phyloP scores from a whole-genome alignment of 305 asterid species.

The Galium porrigens region DNA sequence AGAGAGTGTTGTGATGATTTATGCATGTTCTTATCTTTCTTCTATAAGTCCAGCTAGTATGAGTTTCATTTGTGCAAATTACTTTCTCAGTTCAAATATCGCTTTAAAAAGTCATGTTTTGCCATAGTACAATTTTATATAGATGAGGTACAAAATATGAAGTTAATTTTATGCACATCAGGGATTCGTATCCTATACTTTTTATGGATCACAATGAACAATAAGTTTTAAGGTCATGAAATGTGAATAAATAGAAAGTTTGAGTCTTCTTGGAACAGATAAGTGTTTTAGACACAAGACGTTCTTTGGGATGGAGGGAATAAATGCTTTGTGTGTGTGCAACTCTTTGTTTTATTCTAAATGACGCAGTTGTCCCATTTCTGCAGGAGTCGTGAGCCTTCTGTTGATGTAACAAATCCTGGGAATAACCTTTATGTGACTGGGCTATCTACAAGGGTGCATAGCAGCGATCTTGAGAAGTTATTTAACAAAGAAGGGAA shows the following conservation, averaged over 20 bases:
- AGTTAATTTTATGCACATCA: neutral
- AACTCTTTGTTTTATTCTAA: neutral
- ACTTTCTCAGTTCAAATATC: neutral
- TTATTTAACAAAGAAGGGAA: constrained; percentile 24
- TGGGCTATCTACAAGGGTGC: constrained; percentile 28
- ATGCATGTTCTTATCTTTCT: neutral
- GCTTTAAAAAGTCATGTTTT: neutral
- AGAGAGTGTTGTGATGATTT: neutral
- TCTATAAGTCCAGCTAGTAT: neutral
- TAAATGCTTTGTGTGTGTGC: neutral
- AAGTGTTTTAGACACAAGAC: no score
- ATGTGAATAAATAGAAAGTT: neutral
- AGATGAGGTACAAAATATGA: neutral
- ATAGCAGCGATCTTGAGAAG: constrained; percentile 22
- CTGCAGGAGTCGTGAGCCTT: constrained; percentile 22
- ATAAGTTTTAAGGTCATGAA: neutral
- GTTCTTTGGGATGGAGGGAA: neutral
- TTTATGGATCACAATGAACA: neutral
- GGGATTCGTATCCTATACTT: neutral
- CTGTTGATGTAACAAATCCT: constrained; percentile 19
- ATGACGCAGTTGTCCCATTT: constrained; percentile 7
- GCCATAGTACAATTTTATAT: no score
- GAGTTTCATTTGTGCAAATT: neutral
- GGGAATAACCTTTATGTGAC: constrained; percentile 29
- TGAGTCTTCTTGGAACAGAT: neutral